Evolutionary conservation across 176 grass and related monocot genomes (phyloP).

Genomic region (Oryza punctata): DNA sequence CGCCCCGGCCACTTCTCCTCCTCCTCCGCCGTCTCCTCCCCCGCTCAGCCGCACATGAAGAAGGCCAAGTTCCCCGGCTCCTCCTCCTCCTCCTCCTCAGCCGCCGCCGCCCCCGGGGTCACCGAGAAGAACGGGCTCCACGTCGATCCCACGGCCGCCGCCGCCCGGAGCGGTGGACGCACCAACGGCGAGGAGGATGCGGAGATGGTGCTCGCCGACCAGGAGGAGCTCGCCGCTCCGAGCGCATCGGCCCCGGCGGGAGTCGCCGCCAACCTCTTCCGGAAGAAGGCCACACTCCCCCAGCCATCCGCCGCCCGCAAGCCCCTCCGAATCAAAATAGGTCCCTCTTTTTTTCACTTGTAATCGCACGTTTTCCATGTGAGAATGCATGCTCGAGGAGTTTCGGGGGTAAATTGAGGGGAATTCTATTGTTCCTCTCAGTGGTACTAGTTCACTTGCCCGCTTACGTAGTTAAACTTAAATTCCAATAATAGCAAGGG

Average conservation of each 20-base stretch:
- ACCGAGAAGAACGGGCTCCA: conserved; percentile 69
- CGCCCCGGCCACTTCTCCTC: conserved; percentile 45
- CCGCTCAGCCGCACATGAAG: conserved; percentile 56
- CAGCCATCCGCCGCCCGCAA: conserved; percentile 75
- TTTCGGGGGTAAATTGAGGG: conserved; percentile 17
- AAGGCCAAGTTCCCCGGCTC: conserved; percentile 52
- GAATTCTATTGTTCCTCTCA: background rate
- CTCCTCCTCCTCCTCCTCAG: conserved; percentile 31
- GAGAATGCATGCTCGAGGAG: background rate
- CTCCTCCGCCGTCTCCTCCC: conserved; percentile 30
- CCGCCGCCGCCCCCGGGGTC: conserved; percentile 31
- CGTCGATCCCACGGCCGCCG: conserved; percentile 25
- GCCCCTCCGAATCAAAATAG: conserved; percentile 94
- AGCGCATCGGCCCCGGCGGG: conserved; percentile 39
- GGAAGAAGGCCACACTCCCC: conserved; percentile 90
- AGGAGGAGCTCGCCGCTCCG: conserved; percentile 48
- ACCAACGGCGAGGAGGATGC: conserved; percentile 57
- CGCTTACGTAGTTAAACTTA: background rate
- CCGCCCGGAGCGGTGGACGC: conserved; percentile 10
- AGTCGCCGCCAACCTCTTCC: conserved; percentile 81
- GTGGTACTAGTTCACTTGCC: background rate
- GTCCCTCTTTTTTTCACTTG: conserved; percentile 11
- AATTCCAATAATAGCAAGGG: conserved; percentile 20
- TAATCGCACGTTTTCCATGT: background rate
- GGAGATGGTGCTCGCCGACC: conserved; percentile 68